Base-by-base conservation (phyloP, 2,329 filamentous ascomycete species). In the Ascochyta clinopodiicola region DNA sequence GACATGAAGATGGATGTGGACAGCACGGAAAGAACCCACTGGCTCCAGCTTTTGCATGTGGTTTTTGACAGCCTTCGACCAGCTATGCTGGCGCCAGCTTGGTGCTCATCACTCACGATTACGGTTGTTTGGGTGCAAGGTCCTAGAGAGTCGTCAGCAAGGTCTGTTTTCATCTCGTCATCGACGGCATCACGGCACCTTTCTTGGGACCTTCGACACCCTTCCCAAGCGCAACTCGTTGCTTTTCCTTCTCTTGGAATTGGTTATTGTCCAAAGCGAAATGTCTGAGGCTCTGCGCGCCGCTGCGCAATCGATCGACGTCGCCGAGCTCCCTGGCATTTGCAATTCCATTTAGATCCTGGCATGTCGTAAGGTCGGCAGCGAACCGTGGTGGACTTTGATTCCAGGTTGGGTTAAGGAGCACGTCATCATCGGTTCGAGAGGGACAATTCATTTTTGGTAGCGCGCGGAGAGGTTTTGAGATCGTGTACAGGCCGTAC, bases 361-460 rank as follows among this genome's bases (percentile, higher is more conserved):
- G 59, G 49, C 69, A 66, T 15, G 69, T 72, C 27, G 68, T 72
- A 24, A 70, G 56, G 55, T 71, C 69, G n/a, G 68, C 62, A 21
- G 68, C 67, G 51, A 71, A 68, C 37, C 51, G 58, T 31, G 68
- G 69, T 24, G 69, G 68, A 31, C 59, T 70, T 42, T 72, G 68
- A 32, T 72, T 72, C 67, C 67, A 72, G 49, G 57, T 66, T 5
- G 68, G 68, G 39, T 69, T 61, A 25, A 64, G 55, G 17, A 68
- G 51, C 34, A 66, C 36, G 32, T 69, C 62, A 6, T 71, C 66
- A 47, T 71, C 70, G 36, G 62, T 68, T 46, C 42, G 36, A 22
- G 69, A 71, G 22, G 69, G 69, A 50, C 68, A 71, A 36, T 71
- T 72, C 69, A 72, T 72, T n/a, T 32, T 32, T 59, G 51, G 7